These are phyloP conservation scores for Oxytropis ochrocephala DNA, from an alignment of 306 rosid species.

Conservation along the genomic window DNA sequence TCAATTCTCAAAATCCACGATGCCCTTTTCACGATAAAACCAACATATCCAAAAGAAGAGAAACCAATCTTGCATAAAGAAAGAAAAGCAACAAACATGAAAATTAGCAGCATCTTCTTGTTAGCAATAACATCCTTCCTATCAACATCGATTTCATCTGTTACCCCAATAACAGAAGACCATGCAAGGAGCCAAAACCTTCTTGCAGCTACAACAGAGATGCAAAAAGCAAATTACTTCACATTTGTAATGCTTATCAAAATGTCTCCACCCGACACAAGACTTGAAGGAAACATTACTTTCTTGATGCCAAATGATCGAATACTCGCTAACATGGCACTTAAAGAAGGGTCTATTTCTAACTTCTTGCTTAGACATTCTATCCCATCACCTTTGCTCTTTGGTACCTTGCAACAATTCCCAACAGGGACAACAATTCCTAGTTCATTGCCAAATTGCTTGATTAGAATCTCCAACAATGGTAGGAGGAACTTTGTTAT, in stretches of 20 bases:
- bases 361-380: conserved; percentile 55
- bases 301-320: conserved; percentile 73
- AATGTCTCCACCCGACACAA: conserved; percentile 38
- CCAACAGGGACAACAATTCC: conserved; percentile 58
- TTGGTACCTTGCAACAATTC: conserved; percentile 31
- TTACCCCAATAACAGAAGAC: neutral
- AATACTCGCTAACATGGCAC: conserved; percentile 23
- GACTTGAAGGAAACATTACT: conserved; percentile 38
- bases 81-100: conserved; percentile 11
- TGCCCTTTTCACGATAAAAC: conserved; percentile 19
- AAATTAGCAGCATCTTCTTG: neutral
- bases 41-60: conserved; percentile 4
- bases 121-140: neutral
- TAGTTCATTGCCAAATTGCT: conserved; percentile 36
- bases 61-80: neutral
- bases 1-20: neutral
- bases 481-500: conserved; percentile 44
- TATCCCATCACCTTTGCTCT: conserved; percentile 52
- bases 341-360: conserved; percentile 16
- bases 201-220: conserved; percentile 36
- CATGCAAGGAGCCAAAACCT: conserved; percentile 21
- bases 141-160: conserved; percentile 6
- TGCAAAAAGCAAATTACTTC: conserved; percentile 68
- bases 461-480: conserved; percentile 41
- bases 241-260: conserved; percentile 53